Base-by-base conservation (phyloP, 1,284 basidiomycete species). In the Apiotrichum siamense region DNA sequence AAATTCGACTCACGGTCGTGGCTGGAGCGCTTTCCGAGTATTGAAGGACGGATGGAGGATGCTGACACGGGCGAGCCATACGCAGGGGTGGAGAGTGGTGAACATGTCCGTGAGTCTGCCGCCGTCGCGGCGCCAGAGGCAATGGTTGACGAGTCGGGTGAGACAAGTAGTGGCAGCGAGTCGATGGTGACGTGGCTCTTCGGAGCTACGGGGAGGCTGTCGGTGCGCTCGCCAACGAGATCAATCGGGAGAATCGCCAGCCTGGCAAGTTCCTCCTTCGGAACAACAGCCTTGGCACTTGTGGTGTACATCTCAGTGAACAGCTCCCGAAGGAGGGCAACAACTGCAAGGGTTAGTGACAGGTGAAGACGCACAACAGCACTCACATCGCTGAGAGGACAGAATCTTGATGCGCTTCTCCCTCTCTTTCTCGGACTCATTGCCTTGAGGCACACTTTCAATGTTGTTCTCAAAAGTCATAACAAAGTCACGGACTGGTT, bases 241-340 rank as follows among this genome's bases (percentile, higher is more conserved):
- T 59, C 57, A 23, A 59, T 37, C 6, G 57, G 57, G 13, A 59
- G 42, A 27, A 72, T 70, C n/a, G 73, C 73, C 1, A 75, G 62
- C 18, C 72, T 70, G 0, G 73, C 73, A 13, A 75, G 63, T 52
- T 72, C 69, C 53, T 71, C 69, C 17, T 64, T 62, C 4, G 73
- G 73, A 20, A 63, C 58, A 10, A 75, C 69, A 2, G 71, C 63
- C 3, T 64, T 44, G 3, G 37, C 27, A 27, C 67, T 66, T 2
- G 67, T 66, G 20, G 63, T 60, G 63, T 70, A 70, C 32, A 72
- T 60, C 54, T 72, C 60, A 1, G 61, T 48, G 50, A 70, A 72
- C 2, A 72, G 62, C 23, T 67, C 52, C 1, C 67, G 58, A 1
- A 72, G 61, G 36, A 69, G 64, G 6, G 54, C 52, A 17, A 72